Evolutionary conservation across 1,139 yeast genomes (phyloP), one percentile per base, ranked within the genome.

Genomic region (Lodderomyces orthopsilosis): DNA sequence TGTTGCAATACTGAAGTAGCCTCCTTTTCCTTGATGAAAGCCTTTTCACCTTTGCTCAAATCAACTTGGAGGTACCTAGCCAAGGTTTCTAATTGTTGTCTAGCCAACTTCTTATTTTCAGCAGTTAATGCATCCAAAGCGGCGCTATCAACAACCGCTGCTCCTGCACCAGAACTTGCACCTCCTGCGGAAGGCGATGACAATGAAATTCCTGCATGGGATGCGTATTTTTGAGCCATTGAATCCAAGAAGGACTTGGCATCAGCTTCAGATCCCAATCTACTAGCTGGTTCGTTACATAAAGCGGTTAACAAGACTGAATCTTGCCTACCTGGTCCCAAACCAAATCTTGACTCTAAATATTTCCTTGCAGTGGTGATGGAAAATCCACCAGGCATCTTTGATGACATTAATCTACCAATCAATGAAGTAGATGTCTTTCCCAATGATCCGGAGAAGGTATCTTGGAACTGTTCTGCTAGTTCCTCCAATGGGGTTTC

Each of bases 381-480:
- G 46, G 95, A 85, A 71, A 91, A 93, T 24, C 98, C 98, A 78
- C 98, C 98, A 46, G 98, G 98, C 98, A 93, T 93, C 75, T 93
- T 93, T 32, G 97, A 85, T 14, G 98, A 84, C 75, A 91, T 85
- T 61, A 93, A 77, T 70, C 97, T 85, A 49, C 96, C 88, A 53
- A 93, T 77, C 56, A 93, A 77, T 27, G 96, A 85, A 39, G 90
- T 73, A 3, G 98, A 85, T 59, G 93, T 95, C 68, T 93, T 93
- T 64, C 98, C 98, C 55, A 93, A 79, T 53, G 81, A 79, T 53
- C 98, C 98, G 52, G 70, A 63, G 74, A 89, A 93, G 18, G 91
- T 72, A 54, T 88, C 96, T 69, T 93, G 97, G 80, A 93, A 88
- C 59, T 81, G 84, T 61, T 89, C 98, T 41, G 98, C 97, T 63